Conservation (phyloP, 202 grass and related monocot genomes). For the Setaria viridis region DNA sequence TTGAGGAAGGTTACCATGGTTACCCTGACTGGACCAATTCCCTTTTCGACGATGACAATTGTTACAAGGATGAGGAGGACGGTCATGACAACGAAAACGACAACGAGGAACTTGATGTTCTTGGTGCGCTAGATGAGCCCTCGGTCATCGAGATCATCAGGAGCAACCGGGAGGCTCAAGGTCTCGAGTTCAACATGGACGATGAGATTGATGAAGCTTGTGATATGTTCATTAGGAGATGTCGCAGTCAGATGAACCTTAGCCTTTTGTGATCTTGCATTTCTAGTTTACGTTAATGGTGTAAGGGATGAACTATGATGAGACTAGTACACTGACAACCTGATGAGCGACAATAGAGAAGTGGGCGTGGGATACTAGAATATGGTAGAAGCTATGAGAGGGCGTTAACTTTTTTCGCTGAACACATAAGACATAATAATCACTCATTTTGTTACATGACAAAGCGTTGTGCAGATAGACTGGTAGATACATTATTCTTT, state of each 20-base stretch:
- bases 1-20: conserved; percentile 17
- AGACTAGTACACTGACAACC: not conserved
- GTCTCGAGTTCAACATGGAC: conserved; percentile 56
- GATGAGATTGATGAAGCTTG: conserved; percentile 59
- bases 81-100: not conserved
- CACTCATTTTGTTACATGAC: not conserved
- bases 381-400: not conserved
- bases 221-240: conserved; percentile 61
- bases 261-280: conserved; percentile 8
- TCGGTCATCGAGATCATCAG: conserved; percentile 57
- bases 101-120: not conserved
- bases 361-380: not conserved
- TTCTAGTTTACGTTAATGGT: not conserved
- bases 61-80: not conserved
- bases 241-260: conserved; percentile 41
- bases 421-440: not conserved
- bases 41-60: conserved; percentile 24
- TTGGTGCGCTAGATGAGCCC: not conserved
- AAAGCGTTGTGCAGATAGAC: not conserved
- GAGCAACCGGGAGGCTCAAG: conserved; percentile 41
- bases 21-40: conserved; percentile 44
- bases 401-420: not conserved
- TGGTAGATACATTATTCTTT: not conserved
- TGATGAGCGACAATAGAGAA: not conserved
- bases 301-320: not conserved